Evolutionary conservation across 176 grass and related monocot species (phyloP), one percentile per base, ranked within the genome.

Genomic region (Ensete glaucum): DNA sequence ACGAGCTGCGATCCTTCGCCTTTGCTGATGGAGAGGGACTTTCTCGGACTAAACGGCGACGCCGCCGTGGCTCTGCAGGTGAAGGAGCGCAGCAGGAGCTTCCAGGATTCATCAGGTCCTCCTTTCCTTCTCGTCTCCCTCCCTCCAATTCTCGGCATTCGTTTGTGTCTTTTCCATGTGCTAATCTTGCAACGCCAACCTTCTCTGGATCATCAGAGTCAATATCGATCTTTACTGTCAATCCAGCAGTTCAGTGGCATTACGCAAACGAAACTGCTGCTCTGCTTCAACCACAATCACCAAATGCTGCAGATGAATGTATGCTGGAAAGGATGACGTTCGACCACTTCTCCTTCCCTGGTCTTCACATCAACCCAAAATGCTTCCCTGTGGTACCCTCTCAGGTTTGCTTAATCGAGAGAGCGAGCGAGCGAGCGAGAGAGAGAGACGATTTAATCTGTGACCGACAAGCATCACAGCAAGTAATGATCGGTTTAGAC

Each of bases 91-190:
- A 21, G 16, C 19, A 60, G 57, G 57, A 20, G 57, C 0, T 7
- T 60, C 57, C 57, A 60, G 57, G 57, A 60, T 60, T 60, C 57
- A 60, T 60, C 57, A 60, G 57, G 57, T 60, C 57, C 13, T 60
- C 57, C 16, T 60, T 60, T n/a, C 2, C 7, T 60, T 20, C n/a
- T n/a, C 7, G 7, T 60, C 57, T n/a, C n/a, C n/a, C 17, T 15
- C n/a, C n/a, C 57, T 60, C 21, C 57, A 60, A 6, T 60, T 60
- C 57, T 9, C n/a, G 57, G 57, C 57, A 60, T 0, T 60, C 1
- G 17, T 7, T 60, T 20, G 57, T 60, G 57, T n/a, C 34, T 6
- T 43, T 43, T 43, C 34, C 34, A 4, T 43, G 34, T 6, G 5
- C 34, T 43, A 43, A 43, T 43, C 34, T 43, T 43, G 34, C 34